A percentile compares a stretch with the other conserved stretches of the same genome.
Evolutionary conservation across 179 eudicot species (phyloP).

Genomic region (Kewa caespitosa): DNA sequence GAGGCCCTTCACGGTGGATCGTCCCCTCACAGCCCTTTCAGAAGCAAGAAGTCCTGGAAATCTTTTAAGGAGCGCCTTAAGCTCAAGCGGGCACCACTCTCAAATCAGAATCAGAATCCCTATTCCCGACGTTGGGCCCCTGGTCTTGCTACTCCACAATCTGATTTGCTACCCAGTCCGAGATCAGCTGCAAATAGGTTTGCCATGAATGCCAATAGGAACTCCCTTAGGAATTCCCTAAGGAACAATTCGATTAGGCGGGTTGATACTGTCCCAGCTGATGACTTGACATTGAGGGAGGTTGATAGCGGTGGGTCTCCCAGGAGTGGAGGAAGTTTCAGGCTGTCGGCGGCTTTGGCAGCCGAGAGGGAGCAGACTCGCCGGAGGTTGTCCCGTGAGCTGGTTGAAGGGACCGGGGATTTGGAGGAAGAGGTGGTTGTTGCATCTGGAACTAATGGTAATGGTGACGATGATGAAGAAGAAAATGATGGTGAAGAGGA

Average conservation of each 20-base stretch:
- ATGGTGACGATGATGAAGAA: slow-evolving; percentile 8
- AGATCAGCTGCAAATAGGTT: slow-evolving; percentile 5
- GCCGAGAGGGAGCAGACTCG: slow-evolving; percentile 42
- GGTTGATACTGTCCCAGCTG: slow-evolving; percentile 29
- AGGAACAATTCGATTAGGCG: slow-evolving; percentile 31
- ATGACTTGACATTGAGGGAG: slow-evolving; percentile 32
- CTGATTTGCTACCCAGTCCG: slow-evolving; percentile 34
- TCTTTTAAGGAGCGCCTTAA: slow-evolving; percentile 52
- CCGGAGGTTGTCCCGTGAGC: slow-evolving; percentile 25
- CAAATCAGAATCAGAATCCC: slow-evolving; percentile 37
- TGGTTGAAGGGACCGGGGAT: slow-evolving; percentile 25
- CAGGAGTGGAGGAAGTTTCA: slow-evolving; percentile 40
- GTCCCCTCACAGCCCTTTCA: slow-evolving; percentile 6
- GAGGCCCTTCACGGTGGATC: slow-evolving; percentile 22
- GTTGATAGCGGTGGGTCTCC: slow-evolving; percentile 36
- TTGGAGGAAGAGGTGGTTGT: slow-evolving; percentile 16
- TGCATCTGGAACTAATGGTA: neutral
- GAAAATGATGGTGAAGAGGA: slow-evolving; percentile 21
- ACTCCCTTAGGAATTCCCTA: slow-evolving; percentile 28
- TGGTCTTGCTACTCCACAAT: slow-evolving; percentile 31
- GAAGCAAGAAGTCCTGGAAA: slow-evolving; percentile 49
- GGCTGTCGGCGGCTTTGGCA: slow-evolving; percentile 41
- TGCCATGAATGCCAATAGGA: slow-evolving; percentile 18
- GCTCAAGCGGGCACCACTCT: slow-evolving; percentile 27
- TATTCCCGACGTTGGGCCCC: slow-evolving; percentile 34